These are phyloP conservation scores for Ligustrum vulgare DNA, from an alignment of 257 asterid genomes.

Conservation along the genomic window DNA sequence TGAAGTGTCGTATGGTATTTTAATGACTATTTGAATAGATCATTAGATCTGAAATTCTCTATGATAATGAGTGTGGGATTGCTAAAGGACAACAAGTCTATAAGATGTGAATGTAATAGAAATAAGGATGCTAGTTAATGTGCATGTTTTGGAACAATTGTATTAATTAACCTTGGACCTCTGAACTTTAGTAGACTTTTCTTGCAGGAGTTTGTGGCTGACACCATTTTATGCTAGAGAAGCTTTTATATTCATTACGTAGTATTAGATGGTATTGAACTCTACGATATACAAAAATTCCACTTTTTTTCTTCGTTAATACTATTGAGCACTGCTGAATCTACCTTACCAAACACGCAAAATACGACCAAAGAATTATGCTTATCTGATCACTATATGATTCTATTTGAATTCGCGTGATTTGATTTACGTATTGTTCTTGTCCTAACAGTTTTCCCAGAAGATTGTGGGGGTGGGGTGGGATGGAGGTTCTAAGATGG, in stretches of 20 bases:
- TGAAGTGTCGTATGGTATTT: background rate
- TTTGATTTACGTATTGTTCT: constrained; percentile 11
- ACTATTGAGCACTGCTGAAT: background rate
- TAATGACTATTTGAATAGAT: background rate
- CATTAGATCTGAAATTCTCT: background rate
- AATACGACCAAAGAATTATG: constrained; percentile 17
- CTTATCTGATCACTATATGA: constrained; percentile 22
- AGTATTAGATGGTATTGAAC: background rate
- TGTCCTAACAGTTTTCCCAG: background rate
- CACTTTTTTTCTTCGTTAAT: background rate
- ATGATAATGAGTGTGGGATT: background rate
- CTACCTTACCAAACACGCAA: background rate
- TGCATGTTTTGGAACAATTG: background rate
- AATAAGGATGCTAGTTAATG: background rate
- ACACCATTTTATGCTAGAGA: background rate
- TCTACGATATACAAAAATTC: background rate
- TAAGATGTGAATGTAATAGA: background rate
- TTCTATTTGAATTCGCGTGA: background rate
- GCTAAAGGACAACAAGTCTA: background rate
- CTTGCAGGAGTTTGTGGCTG: background rate
- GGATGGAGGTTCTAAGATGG: constrained; percentile 8
- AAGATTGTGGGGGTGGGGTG: background rate
- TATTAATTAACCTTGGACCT: background rate
- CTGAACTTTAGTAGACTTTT: background rate
- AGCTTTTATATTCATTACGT: background rate